Percentiles rank a stretch among this genome's conserved stretches.
Evolutionary conservation across 768 basidiomycete species (phyloP).

Genomic region (Hericium coralloides): DNA sequence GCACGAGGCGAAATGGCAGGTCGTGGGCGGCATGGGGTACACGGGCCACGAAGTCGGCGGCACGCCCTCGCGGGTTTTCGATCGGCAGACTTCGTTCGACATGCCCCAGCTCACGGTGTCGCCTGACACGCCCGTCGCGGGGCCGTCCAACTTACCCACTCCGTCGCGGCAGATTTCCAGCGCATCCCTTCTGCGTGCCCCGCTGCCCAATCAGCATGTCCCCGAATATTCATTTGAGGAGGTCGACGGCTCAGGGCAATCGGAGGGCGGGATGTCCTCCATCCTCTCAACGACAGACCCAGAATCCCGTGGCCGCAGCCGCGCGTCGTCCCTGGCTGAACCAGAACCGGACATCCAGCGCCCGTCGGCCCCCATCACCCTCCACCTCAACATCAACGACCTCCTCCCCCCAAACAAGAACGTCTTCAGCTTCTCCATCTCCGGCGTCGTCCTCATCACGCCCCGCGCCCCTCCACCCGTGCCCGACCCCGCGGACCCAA

Average conservation of each 20-base stretch:
- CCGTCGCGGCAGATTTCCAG: constrained; percentile 23
- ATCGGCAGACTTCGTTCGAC: constrained; percentile 23
- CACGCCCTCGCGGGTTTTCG: constrained; percentile 9
- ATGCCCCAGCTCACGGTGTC: constrained; percentile 24
- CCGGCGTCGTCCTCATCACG: constrained; percentile 55
- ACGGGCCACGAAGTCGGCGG: constrained; percentile 60
- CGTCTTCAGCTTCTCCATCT: constrained; percentile 54
- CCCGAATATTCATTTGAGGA: constrained; percentile 71
- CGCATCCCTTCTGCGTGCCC: constrained; percentile 64
- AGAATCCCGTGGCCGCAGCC: constrained; percentile 27
- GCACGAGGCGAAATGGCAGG: constrained; percentile 43
- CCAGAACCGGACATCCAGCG: constrained; percentile 14
- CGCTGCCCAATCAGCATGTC: constrained; percentile 54
- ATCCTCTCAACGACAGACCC: constrained; percentile 26
- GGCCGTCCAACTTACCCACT: constrained; percentile 20
- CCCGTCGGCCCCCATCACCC: constrained; percentile 57
- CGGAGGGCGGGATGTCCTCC: constrained; percentile 29
- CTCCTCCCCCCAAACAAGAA: constrained; percentile 57
- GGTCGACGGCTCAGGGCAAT: constrained; percentile 43
- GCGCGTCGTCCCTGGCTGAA: constrained; percentile 28
- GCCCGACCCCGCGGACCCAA: constrained; percentile 14
- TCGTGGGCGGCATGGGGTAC: constrained; percentile 56
- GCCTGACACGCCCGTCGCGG: constrained; percentile 2
- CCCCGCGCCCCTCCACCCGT: constrained; percentile 28
- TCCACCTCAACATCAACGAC: constrained; percentile 78